phyloP scores from a whole-genome alignment of 305 asterid species.

The Fraxinus sp. region DNA sequence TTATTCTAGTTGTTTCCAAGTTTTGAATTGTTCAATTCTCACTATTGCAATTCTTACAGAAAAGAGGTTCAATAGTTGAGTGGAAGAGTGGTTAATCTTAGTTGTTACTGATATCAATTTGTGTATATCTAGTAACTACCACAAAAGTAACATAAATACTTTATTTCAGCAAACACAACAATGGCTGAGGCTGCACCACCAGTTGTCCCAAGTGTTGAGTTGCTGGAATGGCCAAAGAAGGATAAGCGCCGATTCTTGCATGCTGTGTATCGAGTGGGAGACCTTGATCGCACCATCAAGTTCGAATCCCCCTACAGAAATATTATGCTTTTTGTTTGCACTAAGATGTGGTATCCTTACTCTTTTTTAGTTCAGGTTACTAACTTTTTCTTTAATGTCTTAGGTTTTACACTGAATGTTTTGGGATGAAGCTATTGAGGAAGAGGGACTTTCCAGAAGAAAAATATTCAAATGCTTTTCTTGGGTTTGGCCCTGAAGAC shows the following conservation, averaged over 20 bases:
- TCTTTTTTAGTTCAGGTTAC: constrained; percentile 5
- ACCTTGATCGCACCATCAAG: constrained; percentile 97
- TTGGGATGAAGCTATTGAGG: constrained; percentile 94
- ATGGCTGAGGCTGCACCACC: constrained; percentile 70
- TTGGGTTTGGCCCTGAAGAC: constrained; percentile 94
- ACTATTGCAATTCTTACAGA: background rate
- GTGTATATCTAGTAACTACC: background rate
- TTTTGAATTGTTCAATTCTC: background rate
- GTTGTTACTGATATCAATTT: background rate
- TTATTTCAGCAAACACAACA: constrained; percentile 28
- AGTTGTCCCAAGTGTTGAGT: constrained; percentile 56
- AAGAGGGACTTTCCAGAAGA: constrained; percentile 87
- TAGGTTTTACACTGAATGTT: constrained; percentile 89
- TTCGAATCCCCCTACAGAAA: constrained; percentile 26
- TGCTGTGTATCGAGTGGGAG: constrained; percentile 95
- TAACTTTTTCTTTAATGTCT: constrained; percentile 16
- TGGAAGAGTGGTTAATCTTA: background rate
- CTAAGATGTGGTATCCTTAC: background rate
- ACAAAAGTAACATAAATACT: background rate
- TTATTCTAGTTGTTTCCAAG: background rate
- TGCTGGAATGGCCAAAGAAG: constrained; percentile 84
- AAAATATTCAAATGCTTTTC: constrained; percentile 93
- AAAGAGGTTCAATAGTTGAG: background rate
- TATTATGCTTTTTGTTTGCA: background rate
- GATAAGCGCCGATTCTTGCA: constrained; percentile 82